Conservation (phyloP, 2,329 filamentous ascomycete species). For the Aspergillus proliferans region DNA sequence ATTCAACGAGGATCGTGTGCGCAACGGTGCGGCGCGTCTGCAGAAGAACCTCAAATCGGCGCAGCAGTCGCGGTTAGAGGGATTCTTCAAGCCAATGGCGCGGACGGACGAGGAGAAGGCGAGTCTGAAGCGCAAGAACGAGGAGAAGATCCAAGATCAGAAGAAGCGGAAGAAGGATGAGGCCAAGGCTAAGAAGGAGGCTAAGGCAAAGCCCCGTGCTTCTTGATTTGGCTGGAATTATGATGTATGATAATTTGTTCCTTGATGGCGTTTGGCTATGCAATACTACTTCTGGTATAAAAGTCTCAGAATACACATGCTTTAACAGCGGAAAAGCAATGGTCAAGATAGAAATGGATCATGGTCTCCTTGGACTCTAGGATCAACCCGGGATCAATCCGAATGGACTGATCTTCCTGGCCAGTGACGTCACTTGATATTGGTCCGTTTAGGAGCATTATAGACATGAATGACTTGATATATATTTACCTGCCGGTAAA, state of each 20-base stretch:
- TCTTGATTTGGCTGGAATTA: slow-evolving; percentile 26
- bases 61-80: slow-evolving; percentile 86
- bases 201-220: slow-evolving; percentile 78
- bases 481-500: too few species aligned
- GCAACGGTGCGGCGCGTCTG: slow-evolving; percentile 67
- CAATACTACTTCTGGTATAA: neutral
- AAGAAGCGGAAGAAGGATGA: slow-evolving; percentile 95
- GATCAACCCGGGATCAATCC: too few species aligned
- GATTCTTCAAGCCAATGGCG: slow-evolving; percentile 91
- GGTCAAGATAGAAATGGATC: too few species aligned
- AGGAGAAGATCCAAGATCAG: slow-evolving; percentile 83
- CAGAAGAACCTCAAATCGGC: slow-evolving; percentile 86
- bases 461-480: too few species aligned
- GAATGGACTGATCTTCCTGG: too few species aligned
- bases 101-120: slow-evolving; percentile 84
- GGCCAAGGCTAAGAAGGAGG: slow-evolving; percentile 89
- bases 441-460: too few species aligned
- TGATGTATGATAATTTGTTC: too few species aligned
- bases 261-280: neutral
- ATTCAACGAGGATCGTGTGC: slow-evolving; percentile 91
- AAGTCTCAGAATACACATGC: too few species aligned
- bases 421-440: too few species aligned
- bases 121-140: slow-evolving; percentile 82
- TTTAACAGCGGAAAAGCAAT: too few species aligned
- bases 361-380: too few species aligned